These are phyloP conservation scores for Plectosphaerella sp. DNA, from an alignment of 2,329 filamentous ascomycete genomes.

Conservation along the genomic window DNA sequence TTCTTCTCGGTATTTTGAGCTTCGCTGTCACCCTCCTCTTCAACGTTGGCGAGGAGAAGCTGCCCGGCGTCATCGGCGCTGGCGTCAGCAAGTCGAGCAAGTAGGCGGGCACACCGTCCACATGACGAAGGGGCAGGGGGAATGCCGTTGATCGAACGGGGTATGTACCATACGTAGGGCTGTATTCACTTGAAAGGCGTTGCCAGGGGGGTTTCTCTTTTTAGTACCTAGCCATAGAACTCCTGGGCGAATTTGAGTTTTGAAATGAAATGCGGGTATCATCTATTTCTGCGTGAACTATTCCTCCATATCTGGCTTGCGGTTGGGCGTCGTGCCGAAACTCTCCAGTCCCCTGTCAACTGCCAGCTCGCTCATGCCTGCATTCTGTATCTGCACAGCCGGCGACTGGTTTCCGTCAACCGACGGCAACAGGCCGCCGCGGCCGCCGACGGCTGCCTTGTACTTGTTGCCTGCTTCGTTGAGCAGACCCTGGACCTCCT, in stretches of 20 bases:
- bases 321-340: conserved; percentile 38
- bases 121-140: conserved; percentile 2
- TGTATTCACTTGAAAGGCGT: conserved; percentile 19
- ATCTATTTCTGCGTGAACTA: conserved; percentile 11
- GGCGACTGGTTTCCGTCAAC: conserved; percentile 10
- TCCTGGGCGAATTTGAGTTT: conserved; percentile 10
- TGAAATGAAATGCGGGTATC: conserved; percentile 9
- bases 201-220: conserved; percentile 13
- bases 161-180: conserved; percentile 20
- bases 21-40: conserved; percentile 76
- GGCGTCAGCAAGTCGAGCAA: conserved; percentile 72
- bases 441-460: conserved; percentile 34
- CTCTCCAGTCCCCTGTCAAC: conserved; percentile 41
- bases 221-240: conserved; percentile 13
- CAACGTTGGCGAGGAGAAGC: conserved; percentile 77
- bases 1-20: conserved; percentile 62
- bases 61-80: conserved; percentile 93
- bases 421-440: neutral
- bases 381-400: conserved; percentile 9
- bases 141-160: neutral
- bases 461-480: conserved; percentile 72
- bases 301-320: conserved; percentile 22
- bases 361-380: conserved; percentile 16
- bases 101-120: conserved; percentile 23
- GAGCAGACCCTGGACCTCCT: conserved; percentile 74